Conservation (phyloP, 2,329 filamentous ascomycete genomes). For the Bipolaris sorokiniana region DNA sequence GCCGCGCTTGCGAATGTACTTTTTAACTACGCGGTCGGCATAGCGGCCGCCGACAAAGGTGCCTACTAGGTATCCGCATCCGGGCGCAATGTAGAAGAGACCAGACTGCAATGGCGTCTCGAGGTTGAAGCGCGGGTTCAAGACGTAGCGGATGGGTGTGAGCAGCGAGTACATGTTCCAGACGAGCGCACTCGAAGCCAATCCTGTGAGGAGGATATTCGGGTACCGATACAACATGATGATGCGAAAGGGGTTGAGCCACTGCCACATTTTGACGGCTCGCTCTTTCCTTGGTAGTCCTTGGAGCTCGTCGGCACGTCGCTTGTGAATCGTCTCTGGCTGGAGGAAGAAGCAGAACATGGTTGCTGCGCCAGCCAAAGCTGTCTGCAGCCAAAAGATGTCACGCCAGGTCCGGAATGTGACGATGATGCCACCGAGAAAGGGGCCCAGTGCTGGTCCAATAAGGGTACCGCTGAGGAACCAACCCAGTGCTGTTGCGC, state of each 20-base stretch:
- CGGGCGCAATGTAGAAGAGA: conserved; percentile 76
- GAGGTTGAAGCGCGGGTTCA: conserved; percentile 76
- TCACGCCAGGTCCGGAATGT: conserved; percentile 74
- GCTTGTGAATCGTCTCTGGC: conserved; percentile 74
- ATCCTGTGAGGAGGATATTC: conserved; percentile 64
- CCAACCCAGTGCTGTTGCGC: conserved; percentile 76
- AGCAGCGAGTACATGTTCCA: conserved; percentile 78
- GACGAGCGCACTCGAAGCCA: conserved; percentile 68
- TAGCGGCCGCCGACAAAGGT: conserved; percentile 75
- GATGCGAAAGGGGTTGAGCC: conserved; percentile 71
- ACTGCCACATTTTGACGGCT: conserved; percentile 61
- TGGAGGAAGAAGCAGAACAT: conserved; percentile 69
- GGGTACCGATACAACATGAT: conserved; percentile 70
- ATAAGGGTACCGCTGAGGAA: conserved; percentile 74
- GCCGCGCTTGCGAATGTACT: conserved; percentile 67
- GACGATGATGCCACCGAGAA: conserved; percentile 77
- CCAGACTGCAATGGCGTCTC: conserved; percentile 70
- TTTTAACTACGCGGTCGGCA: conserved; percentile 70
- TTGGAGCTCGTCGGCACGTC: conserved; percentile 66
- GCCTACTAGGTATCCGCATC: conserved; percentile 71
- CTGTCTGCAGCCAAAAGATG: conserved; percentile 80
- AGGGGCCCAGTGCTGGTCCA: conserved; percentile 66
- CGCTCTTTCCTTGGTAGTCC: conserved; percentile 60
- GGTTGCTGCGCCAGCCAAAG: conserved; percentile 65
- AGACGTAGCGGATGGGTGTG: conserved; percentile 72